Conservation (phyloP, 2,329 filamentous ascomycete species). For the Graphilbum ipis-grandicollis region DNA sequence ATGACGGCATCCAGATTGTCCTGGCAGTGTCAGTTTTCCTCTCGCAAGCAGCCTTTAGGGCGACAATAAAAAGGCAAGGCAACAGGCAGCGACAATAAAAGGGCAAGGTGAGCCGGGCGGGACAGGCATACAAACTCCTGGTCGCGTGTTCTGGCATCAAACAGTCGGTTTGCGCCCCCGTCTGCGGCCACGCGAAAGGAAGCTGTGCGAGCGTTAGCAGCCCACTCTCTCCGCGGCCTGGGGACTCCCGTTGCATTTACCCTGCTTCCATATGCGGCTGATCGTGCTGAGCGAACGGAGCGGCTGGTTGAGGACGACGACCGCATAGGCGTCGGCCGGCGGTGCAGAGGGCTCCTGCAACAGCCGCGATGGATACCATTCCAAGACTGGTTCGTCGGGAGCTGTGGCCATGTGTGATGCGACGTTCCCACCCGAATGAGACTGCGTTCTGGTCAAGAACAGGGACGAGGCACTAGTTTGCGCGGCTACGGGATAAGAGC, state of each 20-base stretch:
- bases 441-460: too few species aligned
- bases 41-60: too few species aligned
- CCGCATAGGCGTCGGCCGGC: constrained; percentile 16
- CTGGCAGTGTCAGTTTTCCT: too few species aligned
- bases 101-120: too few species aligned
- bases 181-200: constrained; percentile 56
- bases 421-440: too few species aligned
- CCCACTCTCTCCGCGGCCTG: too few species aligned
- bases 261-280: constrained; percentile 30
- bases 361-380: constrained; percentile 12
- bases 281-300: constrained; percentile 27
- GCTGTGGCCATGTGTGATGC: constrained; percentile 4
- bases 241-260: too few species aligned
- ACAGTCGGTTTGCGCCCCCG: constrained; percentile 71
- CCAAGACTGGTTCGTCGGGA: neutral
- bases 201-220: constrained; percentile 1
- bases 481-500: too few species aligned
- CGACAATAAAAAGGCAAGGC: too few species aligned
- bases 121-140: constrained; percentile 18
- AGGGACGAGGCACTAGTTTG: too few species aligned
- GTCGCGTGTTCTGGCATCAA: constrained; percentile 16
- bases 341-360: constrained; percentile 4
- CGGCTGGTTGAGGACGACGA: constrained; percentile 35
- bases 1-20: constrained; percentile 56
- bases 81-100: too few species aligned